Base-by-base conservation (phyloP, 768 basidiomycete species). In the Lactifluus pinguis region DNA sequence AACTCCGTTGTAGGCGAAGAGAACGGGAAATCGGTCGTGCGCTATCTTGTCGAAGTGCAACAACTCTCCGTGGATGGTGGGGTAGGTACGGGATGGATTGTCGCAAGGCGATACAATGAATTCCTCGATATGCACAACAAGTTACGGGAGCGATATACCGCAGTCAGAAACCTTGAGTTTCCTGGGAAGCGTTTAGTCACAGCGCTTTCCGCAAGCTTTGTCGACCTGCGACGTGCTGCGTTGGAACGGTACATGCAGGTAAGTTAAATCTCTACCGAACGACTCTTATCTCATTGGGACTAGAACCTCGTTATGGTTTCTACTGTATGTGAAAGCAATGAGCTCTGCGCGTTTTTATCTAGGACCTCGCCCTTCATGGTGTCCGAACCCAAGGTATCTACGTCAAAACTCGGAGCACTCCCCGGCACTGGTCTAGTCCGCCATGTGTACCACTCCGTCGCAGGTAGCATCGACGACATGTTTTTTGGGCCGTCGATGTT, bases 391-490 rank as follows among this genome's bases (percentile, higher is more conserved):
- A 55, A 53, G n/a, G 65, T 61, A 13, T 48, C 72, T 1, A 61
- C 68, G 2, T 60, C 75, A 11, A 82, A 85, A 70, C 69, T 74
- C 6, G 72, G 75, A 14, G 69, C 77, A 0, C 85, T 87, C 67
- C 83, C 86, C 19, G 86, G 87, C 7, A 83, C 83, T 14, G 85
- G 84, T 58, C 78, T 97, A 41, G 90, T 98, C 55, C 86, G 86
- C 57, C 87, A 85, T 25, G 81, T 99, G 59, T 98, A 95, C 70
- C 85, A 87, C 34, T 91, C 92, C 29, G 90, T 99, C 49, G 83
- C 95, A 6, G 90, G 92, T 64, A 94, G 93, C 70, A 86, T 98
- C 68, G 97, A 99, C 71, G 97, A 98, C 72, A 92, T 97, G 82
- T 87, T 95, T 73, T 92, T 95, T 65, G 94, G 92, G 3, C 95